Base-by-base conservation (phyloP, 257 asterid genomes). In the Petunia secreta region DNA sequence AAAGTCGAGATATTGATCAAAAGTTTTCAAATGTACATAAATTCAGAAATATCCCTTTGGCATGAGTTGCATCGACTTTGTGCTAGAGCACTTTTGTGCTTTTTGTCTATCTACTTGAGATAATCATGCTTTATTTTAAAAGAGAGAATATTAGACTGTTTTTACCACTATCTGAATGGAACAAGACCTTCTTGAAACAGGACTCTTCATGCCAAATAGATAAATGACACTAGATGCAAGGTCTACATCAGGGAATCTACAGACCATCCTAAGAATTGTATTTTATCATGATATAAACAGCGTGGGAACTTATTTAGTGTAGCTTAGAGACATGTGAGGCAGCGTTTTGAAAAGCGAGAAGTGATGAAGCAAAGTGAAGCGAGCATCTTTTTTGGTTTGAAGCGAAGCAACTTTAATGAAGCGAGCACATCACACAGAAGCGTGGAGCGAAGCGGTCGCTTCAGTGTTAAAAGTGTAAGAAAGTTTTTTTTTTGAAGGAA, bases 221-320 rank as follows among this genome's bases (percentile, higher is more conserved):
- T 9, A 16, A 9, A 16, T 41, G 48, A 44, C 39, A n/a, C n/a
- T 68, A 68, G 57, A 44, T 46, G 77, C 59, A 46, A 69, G 77
- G 77, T 69, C 25, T 10, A 69, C 59, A 25, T 69, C 77, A 48
- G 77, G 46, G 37, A 48, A 44, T 9, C 77, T 4, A 69, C 4
- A 7, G 1, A 16, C 34, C 16, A 69, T 25, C 77, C 9, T 44
- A 16, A 68, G 54, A 68, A 44, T 38, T 64, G 8, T 44, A 10
- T 38, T 44, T 48, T 69, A 69, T 69, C 77, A 69, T 69, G 77
- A 46, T 69, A 46, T 46, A 69, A 69, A 38, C 46, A 25, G 40
- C 59, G 1, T 46, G 40, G 25, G 25, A 40, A 5, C 10, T 46
- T 16, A 46, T 10, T 25, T 69, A 25, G 76, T 69, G 8, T 25